phyloP scores from a whole-genome alignment of 768 basidiomycete species.

The Suillus subaureus region DNA sequence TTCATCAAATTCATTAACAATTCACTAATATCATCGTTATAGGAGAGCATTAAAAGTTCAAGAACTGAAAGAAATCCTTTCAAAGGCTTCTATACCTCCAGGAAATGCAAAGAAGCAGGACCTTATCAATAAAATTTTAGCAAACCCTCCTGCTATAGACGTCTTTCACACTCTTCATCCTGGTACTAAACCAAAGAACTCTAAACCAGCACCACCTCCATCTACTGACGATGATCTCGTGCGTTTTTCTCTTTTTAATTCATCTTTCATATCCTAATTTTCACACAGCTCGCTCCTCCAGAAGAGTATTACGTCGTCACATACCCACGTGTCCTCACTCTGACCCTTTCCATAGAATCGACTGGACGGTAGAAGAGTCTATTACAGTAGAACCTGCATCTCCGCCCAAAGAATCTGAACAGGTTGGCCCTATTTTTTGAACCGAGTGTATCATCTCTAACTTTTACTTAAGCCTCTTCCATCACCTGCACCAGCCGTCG shows the following conservation, averaged over 20 bases:
- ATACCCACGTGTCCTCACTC: slow-evolving; percentile 8
- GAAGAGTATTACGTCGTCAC: slow-evolving; percentile 27
- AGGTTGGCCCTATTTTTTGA: neutral
- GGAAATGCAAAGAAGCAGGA: slow-evolving; percentile 67
- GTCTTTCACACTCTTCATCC: slow-evolving; percentile 47
- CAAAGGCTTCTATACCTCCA: slow-evolving; percentile 50
- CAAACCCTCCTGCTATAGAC: slow-evolving; percentile 50
- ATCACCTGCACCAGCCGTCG: neutral
- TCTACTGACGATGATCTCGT: slow-evolving; percentile 33
- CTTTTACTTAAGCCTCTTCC: slow-evolving; percentile 13
- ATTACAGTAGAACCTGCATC: slow-evolving; percentile 16
- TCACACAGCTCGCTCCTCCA: slow-evolving; percentile 32
- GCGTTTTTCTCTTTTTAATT: neutral
- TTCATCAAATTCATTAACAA: neutral
- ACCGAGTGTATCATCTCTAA: neutral
- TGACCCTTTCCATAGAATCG: slow-evolving; percentile 35
- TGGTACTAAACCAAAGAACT: slow-evolving; percentile 24
- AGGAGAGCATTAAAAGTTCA: slow-evolving; percentile 71
- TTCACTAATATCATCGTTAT: slow-evolving; percentile 6
- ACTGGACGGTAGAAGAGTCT: slow-evolving; percentile 43
- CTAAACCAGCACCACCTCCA: slow-evolving; percentile 18
- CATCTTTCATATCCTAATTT: slow-evolving; percentile 7
- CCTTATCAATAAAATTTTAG: slow-evolving; percentile 63
- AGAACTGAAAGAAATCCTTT: slow-evolving; percentile 66
- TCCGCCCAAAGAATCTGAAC: slow-evolving; percentile 8